Percentiles rank a stretch among this genome's conserved stretches.
Evolutionary conservation across 1,284 basidiomycete species (phyloP).

Genomic region (Cutaneotrichosporon arboriforme): DNA sequence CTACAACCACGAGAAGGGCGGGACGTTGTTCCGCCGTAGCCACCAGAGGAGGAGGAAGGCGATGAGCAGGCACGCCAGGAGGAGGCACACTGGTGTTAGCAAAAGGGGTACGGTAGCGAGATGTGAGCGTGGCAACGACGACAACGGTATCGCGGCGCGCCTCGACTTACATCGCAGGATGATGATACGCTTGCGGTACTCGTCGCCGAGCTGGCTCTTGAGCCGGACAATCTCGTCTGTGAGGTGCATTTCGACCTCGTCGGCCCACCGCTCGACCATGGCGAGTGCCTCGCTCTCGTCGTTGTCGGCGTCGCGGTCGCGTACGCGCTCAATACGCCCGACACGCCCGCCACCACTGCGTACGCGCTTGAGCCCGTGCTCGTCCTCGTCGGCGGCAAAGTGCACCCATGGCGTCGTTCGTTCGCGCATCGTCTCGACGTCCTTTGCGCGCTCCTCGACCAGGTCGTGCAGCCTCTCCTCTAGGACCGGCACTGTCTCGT

Average conservation of each 20-base stretch:
- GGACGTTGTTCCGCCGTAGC: not conserved
- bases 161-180: slow-evolving; percentile 2
- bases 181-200: slow-evolving; percentile 9
- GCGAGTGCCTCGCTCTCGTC: slow-evolving; percentile 21
- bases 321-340: slow-evolving; percentile 15
- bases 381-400: slow-evolving; percentile 17
- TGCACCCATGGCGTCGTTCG: slow-evolving; percentile 36
- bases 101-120: not conserved
- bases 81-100: not conserved
- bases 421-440: slow-evolving; percentile 34
- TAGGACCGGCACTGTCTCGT: slow-evolving; percentile 16
- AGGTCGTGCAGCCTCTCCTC: slow-evolving; percentile 21
- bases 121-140: not conserved
- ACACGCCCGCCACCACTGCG: not conserved
- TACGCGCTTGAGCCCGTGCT: not conserved
- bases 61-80: not conserved
- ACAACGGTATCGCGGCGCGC: not conserved
- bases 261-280: slow-evolving; percentile 35
- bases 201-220: slow-evolving; percentile 11
- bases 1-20: not conserved
- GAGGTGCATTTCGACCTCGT: slow-evolving; percentile 31
- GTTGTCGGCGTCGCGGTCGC: not conserved
- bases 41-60: not conserved
- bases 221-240: slow-evolving; percentile 23
- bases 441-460: slow-evolving; percentile 18